A percentile compares a stretch with the other conserved stretches of the same genome.
These are phyloP conservation scores for Phellinidium pouzarii DNA, from an alignment of 1,284 basidiomycete genomes.

Conservation along the genomic window DNA sequence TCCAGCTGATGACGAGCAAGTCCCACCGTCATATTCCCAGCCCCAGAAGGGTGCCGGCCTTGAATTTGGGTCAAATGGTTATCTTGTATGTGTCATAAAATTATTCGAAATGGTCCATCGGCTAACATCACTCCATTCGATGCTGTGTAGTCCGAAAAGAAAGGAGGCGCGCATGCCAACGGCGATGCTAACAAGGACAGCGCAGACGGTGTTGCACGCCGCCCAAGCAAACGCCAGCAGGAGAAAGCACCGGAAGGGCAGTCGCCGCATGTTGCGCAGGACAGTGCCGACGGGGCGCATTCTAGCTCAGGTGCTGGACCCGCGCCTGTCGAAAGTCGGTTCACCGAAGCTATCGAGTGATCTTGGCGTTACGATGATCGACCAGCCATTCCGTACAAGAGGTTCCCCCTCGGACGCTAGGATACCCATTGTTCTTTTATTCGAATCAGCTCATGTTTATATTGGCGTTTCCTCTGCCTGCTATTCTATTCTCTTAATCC, in stretches of 20 bases:
- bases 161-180: slow-evolving; percentile 21
- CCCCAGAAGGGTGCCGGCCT: slow-evolving; percentile 36
- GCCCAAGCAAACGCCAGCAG: slow-evolving; percentile 53
- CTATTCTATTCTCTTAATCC: too few species aligned
- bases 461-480: too few species aligned
- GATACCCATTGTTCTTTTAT: too few species aligned
- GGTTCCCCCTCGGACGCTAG: too few species aligned
- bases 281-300: slow-evolving; percentile 18
- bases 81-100: slow-evolving; percentile 48
- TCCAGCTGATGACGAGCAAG: slow-evolving; percentile 37
- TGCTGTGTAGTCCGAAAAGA: slow-evolving; percentile 36
- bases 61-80: slow-evolving; percentile 61
- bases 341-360: slow-evolving; percentile 27
- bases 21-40: slow-evolving; percentile 46
- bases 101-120: not conserved
- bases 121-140: not conserved
- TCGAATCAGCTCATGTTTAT: too few species aligned
- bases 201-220: slow-evolving; percentile 32
- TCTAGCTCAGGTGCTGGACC: slow-evolving; percentile 26
- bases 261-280: slow-evolving; percentile 28
- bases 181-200: slow-evolving; percentile 23
- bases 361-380: not conserved
- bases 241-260: slow-evolving; percentile 66
- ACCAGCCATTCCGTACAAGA: not conserved
- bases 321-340: slow-evolving; percentile 37